Base-by-base conservation (phyloP, 129 eudicot species). In the Centaurea solstitialis region DNA sequence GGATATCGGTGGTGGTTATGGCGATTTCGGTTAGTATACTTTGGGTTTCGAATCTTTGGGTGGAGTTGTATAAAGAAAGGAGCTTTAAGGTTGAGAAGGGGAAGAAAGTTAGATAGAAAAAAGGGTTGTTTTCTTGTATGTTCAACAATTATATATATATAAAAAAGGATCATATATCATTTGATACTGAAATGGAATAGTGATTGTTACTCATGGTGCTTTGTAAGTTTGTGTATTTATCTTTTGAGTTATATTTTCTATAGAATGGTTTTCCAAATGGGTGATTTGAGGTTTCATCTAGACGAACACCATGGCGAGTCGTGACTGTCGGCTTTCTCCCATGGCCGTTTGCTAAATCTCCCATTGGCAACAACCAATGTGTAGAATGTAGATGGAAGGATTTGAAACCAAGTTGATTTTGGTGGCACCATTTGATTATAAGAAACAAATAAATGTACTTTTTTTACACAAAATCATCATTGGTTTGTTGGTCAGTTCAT, bases 31-130 rank as follows among this genome's bases (percentile, higher is more conserved):
- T 90, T 71, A 92, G 97, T 82, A 73, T 90, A 23, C 76, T 94
- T 91, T 94, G 98, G 97, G 65, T 92, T 75, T 41, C 84, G 50
- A 92, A 86, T 76, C 86, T 86, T 18, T 94, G 97, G 98, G 18
- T 90, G 17, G 85, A 81, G 65, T 84, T 88, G 89, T 88, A 80
- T 85, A 86, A 87, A 24, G 94, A 90, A 80, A 90, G 89, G 81
- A 83, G 5, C 72, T 28, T 82, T 39, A 82, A 72, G 59, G 7
- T 78, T 65, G 87, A 80, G 35, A 87, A 84, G 74, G 79, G 23
- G 79, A 83, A 77, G 82, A 90, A 90, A 86, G 68, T 18, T 84
- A 65, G 86, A 41, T 93, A 84, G 85, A 9, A 17, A 17, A 45
- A 68, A 33, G 4, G 59, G 15, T 3, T 59, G 10, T 41, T 20